A percentile compares a stretch with the other conserved stretches of the same genome.
phyloP scores from a whole-genome alignment of 345 rosid genomes.

The Melaleuca alternifolia region DNA sequence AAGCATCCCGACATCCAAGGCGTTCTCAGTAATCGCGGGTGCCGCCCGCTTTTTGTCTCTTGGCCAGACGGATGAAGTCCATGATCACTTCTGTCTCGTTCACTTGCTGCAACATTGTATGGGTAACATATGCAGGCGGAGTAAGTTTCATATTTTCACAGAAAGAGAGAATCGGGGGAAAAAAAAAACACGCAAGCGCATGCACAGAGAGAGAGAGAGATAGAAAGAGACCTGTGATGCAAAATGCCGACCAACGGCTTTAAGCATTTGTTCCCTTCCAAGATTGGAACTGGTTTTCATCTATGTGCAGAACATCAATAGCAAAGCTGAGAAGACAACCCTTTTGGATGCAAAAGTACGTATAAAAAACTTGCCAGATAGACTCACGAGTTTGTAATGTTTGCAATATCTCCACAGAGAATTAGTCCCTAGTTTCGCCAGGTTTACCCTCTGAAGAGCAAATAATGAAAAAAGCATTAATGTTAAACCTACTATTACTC shows the following conservation, averaged over 20 bases:
- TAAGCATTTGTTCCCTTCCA: slow-evolving; percentile 42
- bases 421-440: slow-evolving; percentile 37
- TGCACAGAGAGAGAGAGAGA: background rate
- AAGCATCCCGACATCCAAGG: background rate
- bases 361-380: background rate
- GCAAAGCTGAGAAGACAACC: background rate
- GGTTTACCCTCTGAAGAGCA: slow-evolving; percentile 33
- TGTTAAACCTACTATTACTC: too few relatives aligned
- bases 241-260: slow-evolving; percentile 39
- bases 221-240: slow-evolving; percentile 49
- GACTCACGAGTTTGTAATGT: slow-evolving; percentile 45
- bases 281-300: slow-evolving; percentile 20
- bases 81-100: slow-evolving; percentile 30
- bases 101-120: slow-evolving; percentile 20
- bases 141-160: background rate
- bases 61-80: slow-evolving; percentile 10
- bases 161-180: background rate
- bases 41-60: background rate
- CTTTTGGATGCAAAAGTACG: background rate
- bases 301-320: slow-evolving; percentile 6
- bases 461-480: background rate
- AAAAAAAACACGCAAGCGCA: background rate
- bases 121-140: background rate
- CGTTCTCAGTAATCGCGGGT: background rate
- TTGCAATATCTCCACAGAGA: slow-evolving; percentile 51